phyloP scores from a whole-genome alignment of 441 rosid genomes.

The Gossypium aridum region DNA sequence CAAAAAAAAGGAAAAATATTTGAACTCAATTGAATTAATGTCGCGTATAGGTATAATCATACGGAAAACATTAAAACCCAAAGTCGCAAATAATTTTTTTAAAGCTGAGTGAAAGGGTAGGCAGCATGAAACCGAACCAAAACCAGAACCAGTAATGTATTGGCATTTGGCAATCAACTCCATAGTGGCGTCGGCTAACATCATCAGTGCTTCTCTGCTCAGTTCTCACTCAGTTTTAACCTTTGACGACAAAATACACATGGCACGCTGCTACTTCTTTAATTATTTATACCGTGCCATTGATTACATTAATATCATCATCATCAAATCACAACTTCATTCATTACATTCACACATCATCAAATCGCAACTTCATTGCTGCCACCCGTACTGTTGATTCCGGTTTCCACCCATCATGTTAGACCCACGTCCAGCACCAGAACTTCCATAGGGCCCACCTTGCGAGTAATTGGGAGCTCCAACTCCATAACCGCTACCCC shows the following conservation, averaged over 20 bases:
- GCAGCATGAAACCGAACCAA: too few relatives aligned
- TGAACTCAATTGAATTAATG: too few relatives aligned
- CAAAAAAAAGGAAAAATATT: too few relatives aligned
- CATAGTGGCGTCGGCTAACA: background rate
- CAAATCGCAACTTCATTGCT: slow-evolving; percentile 29
- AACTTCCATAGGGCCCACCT: slow-evolving; percentile 66
- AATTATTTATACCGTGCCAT: background rate
- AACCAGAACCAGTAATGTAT: too few relatives aligned
- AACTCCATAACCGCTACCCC: slow-evolving; percentile 57
- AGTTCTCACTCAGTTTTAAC: background rate
- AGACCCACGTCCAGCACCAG: slow-evolving; percentile 82
- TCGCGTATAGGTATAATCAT: background rate
- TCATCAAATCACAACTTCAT: slow-evolving; percentile 15
- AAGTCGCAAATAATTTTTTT: background rate
- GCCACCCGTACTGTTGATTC: slow-evolving; percentile 88
- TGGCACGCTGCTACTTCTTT: background rate
- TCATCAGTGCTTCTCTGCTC: background rate
- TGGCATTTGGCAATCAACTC: background rate
- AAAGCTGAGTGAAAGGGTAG: background rate
- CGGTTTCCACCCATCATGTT: slow-evolving; percentile 85
- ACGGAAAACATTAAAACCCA: background rate
- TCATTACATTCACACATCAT: background rate
- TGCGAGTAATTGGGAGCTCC: slow-evolving; percentile 75
- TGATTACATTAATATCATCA: background rate
- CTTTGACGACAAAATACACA: background rate